Conservation (phyloP, 2,329 filamentous ascomycete genomes). For the Pseudogymnoascus sp. region DNA sequence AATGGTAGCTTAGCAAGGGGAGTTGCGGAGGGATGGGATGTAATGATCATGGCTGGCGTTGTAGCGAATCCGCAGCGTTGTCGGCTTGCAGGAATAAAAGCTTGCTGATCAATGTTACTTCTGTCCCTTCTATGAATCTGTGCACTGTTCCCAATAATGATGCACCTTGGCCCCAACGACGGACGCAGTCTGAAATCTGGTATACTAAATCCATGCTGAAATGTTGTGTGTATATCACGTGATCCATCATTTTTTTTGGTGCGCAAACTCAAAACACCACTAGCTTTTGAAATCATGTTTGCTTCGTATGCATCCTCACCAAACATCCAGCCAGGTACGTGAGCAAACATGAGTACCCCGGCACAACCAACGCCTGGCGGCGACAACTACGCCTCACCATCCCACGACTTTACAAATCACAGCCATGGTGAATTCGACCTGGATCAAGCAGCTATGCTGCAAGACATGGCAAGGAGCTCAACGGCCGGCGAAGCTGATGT, state of each 20-base stretch:
- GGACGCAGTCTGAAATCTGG: not conserved
- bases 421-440: constrained; percentile 8
- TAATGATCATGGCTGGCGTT: constrained; percentile 8
- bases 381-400: not conserved
- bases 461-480: constrained; percentile 10
- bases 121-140: not conserved
- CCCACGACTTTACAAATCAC: not conserved
- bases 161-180: not conserved
- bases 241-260: not conserved
- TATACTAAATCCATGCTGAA: not conserved
- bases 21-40: constrained; percentile 9
- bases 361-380: not conserved
- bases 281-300: constrained; percentile 3
- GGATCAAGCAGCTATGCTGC: constrained; percentile 12
- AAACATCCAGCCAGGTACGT: constrained; percentile 10
- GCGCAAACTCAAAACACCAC: not conserved
- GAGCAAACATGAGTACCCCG: constrained; percentile 4
- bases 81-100: constrained; percentile 8
- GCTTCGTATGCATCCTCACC: constrained; percentile 9
- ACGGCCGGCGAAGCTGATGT: constrained; percentile 3
- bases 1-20: constrained; percentile 28
- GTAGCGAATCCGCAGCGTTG: constrained; percentile 1
- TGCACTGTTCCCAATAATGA: not conserved
- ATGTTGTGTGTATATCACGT: not conserved
- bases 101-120: constrained; percentile 7